These are phyloP conservation scores for sunflower (Helianthus annuus) DNA, from an alignment of 129 eudicot species.

Conservation along the genomic window HanXRQr2.0-SUNRISE NC_035447.2:12465309-12465808, in stretches of 20 bases:
- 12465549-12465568: background rate
- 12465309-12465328: too few species aligned
- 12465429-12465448: too few species aligned
- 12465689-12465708: background rate
- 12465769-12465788: background rate
- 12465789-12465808: background rate
- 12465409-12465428: too few species aligned
- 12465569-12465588: conserved; percentile 21
- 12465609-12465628: conserved; percentile 19
- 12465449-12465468: too few species aligned
- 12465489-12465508: background rate
- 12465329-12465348: too few species aligned
- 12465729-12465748: background rate
- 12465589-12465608: conserved; percentile 21
- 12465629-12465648: background rate
- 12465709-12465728: conserved; percentile 9
- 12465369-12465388: too few species aligned
- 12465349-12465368: too few species aligned
- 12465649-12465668: background rate
- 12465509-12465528: background rate
- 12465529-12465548: background rate
- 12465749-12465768: background rate
- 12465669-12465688: background rate
- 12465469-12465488: background rate
- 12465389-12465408: too few species aligned